Base-by-base conservation (phyloP, 202 grass and related monocot genomes). In the Carex sylvatica region DNA sequence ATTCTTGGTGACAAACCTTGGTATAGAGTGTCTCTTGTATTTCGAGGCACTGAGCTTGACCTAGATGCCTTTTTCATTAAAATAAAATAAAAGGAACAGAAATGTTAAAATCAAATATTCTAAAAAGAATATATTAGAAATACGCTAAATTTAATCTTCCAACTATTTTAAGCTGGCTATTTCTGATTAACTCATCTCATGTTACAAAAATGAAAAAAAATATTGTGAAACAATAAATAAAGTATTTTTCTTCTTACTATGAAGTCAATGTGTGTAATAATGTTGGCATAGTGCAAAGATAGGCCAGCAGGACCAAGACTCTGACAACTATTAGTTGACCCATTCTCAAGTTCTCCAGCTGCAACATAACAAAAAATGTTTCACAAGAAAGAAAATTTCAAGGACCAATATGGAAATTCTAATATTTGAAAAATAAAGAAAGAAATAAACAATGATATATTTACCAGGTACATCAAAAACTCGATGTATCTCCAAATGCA, bases 211-310 rank as follows among this genome's bases (percentile, higher is more conserved):
- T 56, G 23, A 23, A 55, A 47, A 49, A 11, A 49, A 49, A 64
- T 67, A 74, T 15, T 42, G 46, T 0, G 6, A 80, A 49, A 72
- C 4, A 72, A 56, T n/a, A 58, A 19, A 58, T 81, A 61, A 79
- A 54, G 64, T 33, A 30, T 6, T 28, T 33, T 85, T 30, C 44
- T 82, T 20, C 92, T 94, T 91, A 97, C 95, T 73, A 93, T 87
- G 44, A 42, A 69, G 36, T 92, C 88, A 8, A 97, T 97, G 71
- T 94, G 90, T 84, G 87, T 91, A 78, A 94, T 87, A 71, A 89
- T 91, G 78, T 94, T 97, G 67, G 95, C 90, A 84, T 94, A 94
- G 66, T 94, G 95, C 78, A 97, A 88, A 62, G 90, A 75, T 79
- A 94, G 88, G 35, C 92, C 88, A 0, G 88, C 84, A 12, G 87